phyloP scores from a whole-genome alignment of 192 early-diverging fungal genomes.

The Gryganskiella cystojenkinii region DNA sequence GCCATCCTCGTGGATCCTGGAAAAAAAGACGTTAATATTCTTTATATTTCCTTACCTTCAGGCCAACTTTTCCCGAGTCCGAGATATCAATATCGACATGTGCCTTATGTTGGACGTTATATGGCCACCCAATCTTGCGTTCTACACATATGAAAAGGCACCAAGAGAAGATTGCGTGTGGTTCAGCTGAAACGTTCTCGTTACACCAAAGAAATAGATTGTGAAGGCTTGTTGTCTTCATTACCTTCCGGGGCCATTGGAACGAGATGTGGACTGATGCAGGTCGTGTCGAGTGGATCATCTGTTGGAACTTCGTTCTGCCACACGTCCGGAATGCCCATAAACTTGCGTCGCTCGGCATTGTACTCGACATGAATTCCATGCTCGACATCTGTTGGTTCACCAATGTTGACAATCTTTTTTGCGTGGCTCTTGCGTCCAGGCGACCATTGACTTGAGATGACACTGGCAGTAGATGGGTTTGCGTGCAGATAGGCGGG shows the following conservation, averaged over 20 bases:
- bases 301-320: constrained; percentile 62
- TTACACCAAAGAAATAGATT: not conserved
- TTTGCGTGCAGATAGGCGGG: constrained; percentile 43
- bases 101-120: constrained; percentile 55
- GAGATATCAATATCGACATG: constrained; percentile 55
- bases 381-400: constrained; percentile 65
- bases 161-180: not conserved
- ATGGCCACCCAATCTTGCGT: constrained; percentile 51
- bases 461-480: constrained; percentile 37
- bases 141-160: not conserved
- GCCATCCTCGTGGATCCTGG: not conserved
- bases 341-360: constrained; percentile 59
- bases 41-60: not conserved
- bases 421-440: constrained; percentile 46
- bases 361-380: constrained; percentile 69
- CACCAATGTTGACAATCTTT: constrained; percentile 62
- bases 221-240: not conserved
- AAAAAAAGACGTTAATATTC: not conserved
- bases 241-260: constrained; percentile 36
- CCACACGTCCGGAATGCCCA: constrained; percentile 71
- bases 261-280: constrained; percentile 64
- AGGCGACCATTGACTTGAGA: constrained; percentile 47
- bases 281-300: constrained; percentile 63
- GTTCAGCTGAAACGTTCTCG: not conserved
- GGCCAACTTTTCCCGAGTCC: constrained; percentile 25